Percentiles rank a stretch among this genome's conserved stretches.
Evolutionary conservation across 2,329 filamentous ascomycete genomes (phyloP).

Genomic region (Calonectria hawksworthii): DNA sequence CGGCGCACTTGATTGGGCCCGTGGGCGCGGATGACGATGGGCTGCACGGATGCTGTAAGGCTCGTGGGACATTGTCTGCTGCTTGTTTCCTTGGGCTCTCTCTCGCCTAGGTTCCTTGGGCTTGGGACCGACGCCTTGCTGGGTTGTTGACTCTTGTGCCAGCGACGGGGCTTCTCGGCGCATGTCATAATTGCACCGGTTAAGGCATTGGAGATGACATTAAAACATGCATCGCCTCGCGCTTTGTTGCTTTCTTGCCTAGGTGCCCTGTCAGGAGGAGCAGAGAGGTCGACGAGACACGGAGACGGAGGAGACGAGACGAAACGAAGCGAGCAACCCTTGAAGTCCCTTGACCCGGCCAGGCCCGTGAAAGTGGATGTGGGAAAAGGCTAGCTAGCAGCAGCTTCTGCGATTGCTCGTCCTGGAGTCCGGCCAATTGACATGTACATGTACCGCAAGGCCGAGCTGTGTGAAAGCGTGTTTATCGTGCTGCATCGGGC

Average conservation of each 20-base stretch:
- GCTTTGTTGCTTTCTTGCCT: background rate
- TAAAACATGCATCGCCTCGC: background rate
- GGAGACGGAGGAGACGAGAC: constrained; percentile 9
- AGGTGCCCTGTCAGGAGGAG: constrained; percentile 10
- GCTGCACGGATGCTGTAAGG: constrained; percentile 14
- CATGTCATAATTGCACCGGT: background rate
- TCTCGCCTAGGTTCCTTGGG: background rate
- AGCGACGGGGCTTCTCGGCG: background rate
- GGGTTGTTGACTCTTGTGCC: constrained; percentile 5
- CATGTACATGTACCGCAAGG: constrained; percentile 1
- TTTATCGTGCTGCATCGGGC: constrained; percentile 3
- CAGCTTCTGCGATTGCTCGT: background rate
- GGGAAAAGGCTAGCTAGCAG: background rate
- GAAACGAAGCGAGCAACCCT: constrained; percentile 19
- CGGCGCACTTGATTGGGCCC: constrained; percentile 21
- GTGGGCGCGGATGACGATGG: constrained; percentile 22
- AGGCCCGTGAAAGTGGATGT: constrained; percentile 9
- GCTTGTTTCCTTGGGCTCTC: background rate
- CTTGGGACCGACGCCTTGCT: background rate
- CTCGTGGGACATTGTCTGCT: background rate
- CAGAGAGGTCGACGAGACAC: background rate
- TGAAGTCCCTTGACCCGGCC: constrained; percentile 15
- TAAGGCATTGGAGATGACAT: background rate
- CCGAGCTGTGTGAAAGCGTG: background rate
- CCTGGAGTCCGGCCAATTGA: background rate